Base-by-base conservation (phyloP, 306 rosid species). In the Pterocarpus macrocarpus region DNA sequence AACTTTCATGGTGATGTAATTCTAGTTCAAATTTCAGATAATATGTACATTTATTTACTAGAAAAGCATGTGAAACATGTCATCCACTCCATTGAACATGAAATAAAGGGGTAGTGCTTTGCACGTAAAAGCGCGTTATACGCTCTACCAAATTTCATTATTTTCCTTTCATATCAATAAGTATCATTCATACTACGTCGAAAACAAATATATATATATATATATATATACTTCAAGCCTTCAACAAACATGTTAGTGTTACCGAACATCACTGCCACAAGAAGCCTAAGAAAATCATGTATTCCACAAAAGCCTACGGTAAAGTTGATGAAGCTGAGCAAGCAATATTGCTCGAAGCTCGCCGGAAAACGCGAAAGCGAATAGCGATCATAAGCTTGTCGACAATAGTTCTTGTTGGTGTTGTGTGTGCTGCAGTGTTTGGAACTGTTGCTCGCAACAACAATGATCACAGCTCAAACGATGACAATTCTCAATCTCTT, bases 311-410 rank as follows among this genome's bases (percentile, higher is more conserved):
- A 84, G 47, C 87, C 68, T 90, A 91, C 7, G 87, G 87, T 41
- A 93, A 88, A 84, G 75, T 91, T 8, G 79, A 87, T 68, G 96
- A 91, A 78, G 39, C 56, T 13, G 90, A 83, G n/a, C 96, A 86
- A 57, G 80, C 82, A 59, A 71, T 30, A 86, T 77, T 22, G 0
- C 28, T 91, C 14, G 90, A 88, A 0, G 83, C 91, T 41, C 81
- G 65, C 9, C 65, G 89, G 45, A 83, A 87, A 70, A 90, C 88
- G 15, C 52, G 89, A 17, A 91, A 66, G 87, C 73, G 94, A 85
- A 72, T 91, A 32, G 69, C 78, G 79, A 85, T 90, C 81, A 90
- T 93, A 65, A 30, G 76, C 58, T 13, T 90, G 39, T 90, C 90
- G 35, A 76, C 91, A 49, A 63, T 90, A 64, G 72, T 91, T 64